These are phyloP conservation scores for Alnus glutinosa DNA, from an alignment of 306 rosid species.

Conservation along the genomic window DNA sequence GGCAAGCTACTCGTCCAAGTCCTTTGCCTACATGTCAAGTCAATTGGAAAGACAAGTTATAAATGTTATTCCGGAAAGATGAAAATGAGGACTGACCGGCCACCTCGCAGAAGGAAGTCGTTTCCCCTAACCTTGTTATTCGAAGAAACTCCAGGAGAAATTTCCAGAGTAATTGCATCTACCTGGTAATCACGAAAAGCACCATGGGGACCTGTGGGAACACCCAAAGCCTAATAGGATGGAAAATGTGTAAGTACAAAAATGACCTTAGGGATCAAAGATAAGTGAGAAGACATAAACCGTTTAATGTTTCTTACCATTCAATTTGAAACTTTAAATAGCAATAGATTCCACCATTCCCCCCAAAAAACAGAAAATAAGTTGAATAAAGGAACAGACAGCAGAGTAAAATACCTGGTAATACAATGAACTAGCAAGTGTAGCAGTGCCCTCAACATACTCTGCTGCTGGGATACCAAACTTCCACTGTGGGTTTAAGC, in stretches of 20 bases:
- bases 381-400: not conserved
- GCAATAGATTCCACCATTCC: not conserved
- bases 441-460: constrained; percentile 84
- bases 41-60: not conserved
- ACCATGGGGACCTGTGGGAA: constrained; percentile 94
- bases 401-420: constrained; percentile 58
- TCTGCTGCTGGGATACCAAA: constrained; percentile 88
- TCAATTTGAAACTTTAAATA: not conserved
- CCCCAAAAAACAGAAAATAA: not conserved
- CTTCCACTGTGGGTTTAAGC: constrained; percentile 75
- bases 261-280: not conserved
- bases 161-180: constrained; percentile 89
- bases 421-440: constrained; percentile 92
- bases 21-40: constrained; percentile 5
- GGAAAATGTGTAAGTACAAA: not conserved
- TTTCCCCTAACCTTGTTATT: constrained; percentile 48
- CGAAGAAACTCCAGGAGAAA: constrained; percentile 61
- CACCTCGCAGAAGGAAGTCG: constrained; percentile 77
- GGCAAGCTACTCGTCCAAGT: constrained; percentile 19
- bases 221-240: constrained; percentile 71
- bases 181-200: constrained; percentile 97
- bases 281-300: constrained; percentile 6
- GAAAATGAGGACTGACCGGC: constrained; percentile 56
- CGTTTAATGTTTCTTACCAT: not conserved
- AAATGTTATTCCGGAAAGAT: constrained; percentile 10